These are phyloP conservation scores for Lipomyces oligophaga DNA, from an alignment of 805 yeast species.

Conservation along the genomic window DNA sequence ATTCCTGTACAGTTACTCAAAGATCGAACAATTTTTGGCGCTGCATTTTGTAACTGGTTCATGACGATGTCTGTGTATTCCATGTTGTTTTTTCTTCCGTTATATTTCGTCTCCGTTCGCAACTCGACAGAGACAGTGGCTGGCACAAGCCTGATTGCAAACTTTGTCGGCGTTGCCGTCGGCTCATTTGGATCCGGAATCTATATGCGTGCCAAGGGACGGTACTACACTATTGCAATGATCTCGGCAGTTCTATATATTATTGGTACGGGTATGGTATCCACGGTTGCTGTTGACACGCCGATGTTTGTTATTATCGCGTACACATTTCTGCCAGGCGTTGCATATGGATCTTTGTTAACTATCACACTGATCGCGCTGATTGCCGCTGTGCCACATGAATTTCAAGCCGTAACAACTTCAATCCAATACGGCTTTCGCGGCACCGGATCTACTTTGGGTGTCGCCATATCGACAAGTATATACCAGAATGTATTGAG, in stretches of 20 bases:
- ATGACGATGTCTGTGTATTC: conserved; percentile 68
- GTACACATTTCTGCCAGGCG: conserved; percentile 45
- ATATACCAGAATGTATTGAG: conserved; percentile 48
- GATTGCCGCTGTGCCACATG: conserved; percentile 57
- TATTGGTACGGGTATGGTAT: conserved; percentile 18
- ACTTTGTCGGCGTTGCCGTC: conserved; percentile 63
- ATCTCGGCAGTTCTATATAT: conserved; percentile 27
- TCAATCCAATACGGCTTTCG: conserved; percentile 73
- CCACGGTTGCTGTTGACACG: conserved; percentile 16
- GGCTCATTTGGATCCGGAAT: conserved; percentile 68
- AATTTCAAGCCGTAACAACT: conserved; percentile 67
- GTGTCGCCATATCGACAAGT: conserved; percentile 57
- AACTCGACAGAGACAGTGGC: conserved; percentile 52
- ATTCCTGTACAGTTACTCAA: conserved; percentile 58
- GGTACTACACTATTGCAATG: conserved; percentile 23
- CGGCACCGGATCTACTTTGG: conserved; percentile 66
- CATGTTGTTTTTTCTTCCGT: conserved; percentile 64
- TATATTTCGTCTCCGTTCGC: conserved; percentile 58
- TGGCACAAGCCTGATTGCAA: conserved; percentile 49
- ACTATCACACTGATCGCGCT: conserved; percentile 60
- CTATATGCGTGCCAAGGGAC: conserved; percentile 62
- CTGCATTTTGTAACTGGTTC: conserved; percentile 68
- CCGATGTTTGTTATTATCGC: conserved; percentile 8
- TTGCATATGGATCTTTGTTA: conserved; percentile 52
- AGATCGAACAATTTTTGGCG: conserved; percentile 58